Evolutionary conservation across 169 alveolate species (phyloP), one percentile per base, ranked within the genome.

Genomic region (Ichthyophthirius multifiliis): DNA sequence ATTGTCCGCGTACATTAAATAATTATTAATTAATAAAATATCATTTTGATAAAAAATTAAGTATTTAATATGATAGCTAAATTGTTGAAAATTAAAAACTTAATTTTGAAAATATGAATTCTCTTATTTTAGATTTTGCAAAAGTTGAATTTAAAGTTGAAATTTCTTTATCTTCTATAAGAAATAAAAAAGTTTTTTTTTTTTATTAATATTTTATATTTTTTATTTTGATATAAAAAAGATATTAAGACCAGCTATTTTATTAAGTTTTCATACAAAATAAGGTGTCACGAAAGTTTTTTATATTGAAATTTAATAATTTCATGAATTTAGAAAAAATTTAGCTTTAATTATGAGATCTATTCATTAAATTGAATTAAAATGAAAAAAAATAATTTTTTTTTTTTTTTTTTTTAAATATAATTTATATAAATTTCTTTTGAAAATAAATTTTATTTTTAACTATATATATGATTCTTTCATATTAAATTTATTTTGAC

Each of bases 291-390:
- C 62, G 34, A 81, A 81, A 31, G 55, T 74, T 20, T 46, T 81
- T 47, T 81, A 81, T 30, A 35, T 81, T 27, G 80, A 55, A 39
- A 32, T 65, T 31, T 35, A 73, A n/a, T 43, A 81, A 41, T 81
- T 81, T 63, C 73, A 67, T 41, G 86, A 81, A 32, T 43, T 81
- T 7, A 81, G 86, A 73, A 81, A 81, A 74, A 81, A 81, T 55
- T 47, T 81, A n/a, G 81, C 86, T 16, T 41, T 81, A 30, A 67
- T 47, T 13, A 41, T 81, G 71, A 48, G 82, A 30, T 34, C 67
- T 71, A 48, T 71, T 5, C 86, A 81, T 55, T 44, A 71, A 45
- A 81, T 81, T 5, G 86, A 81, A 45, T 67, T 67, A 67, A 67
- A 67, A 20, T 67, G 77, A 67, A 27, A 2, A 20, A 3, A 48